These are phyloP conservation scores for Entoloma clypeatum DNA, from an alignment of 1,284 basidiomycete genomes.

Conservation along the genomic window DNA sequence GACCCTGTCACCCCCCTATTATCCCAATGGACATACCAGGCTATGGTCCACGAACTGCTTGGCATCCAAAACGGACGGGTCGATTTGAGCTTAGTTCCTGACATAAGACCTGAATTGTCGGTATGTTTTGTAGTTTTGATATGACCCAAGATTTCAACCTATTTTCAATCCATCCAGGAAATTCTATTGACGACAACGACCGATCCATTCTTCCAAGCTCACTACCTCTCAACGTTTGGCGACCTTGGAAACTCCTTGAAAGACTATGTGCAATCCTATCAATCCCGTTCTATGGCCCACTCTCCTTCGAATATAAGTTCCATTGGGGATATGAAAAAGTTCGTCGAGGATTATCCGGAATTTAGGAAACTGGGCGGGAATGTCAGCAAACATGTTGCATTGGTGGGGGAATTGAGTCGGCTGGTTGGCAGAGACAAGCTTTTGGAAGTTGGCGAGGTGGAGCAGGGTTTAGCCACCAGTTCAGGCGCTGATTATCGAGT, in stretches of 20 bases:
- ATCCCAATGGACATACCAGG: constrained; percentile 99
- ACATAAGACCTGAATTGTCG: constrained; percentile 81
- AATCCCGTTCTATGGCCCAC: constrained; percentile 78
- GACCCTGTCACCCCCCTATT: constrained; percentile 98
- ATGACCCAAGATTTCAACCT: constrained; percentile 3
- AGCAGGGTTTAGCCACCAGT: constrained; percentile 93
- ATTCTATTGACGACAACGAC: constrained; percentile 90
- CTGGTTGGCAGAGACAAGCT: constrained; percentile 85
- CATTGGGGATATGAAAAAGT: constrained; percentile 95
- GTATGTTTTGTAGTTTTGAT: constrained; percentile 40
- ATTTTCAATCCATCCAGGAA: constrained; percentile 52
- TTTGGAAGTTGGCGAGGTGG: constrained; percentile 90
- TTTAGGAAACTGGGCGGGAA: constrained; percentile 96
- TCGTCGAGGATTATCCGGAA: constrained; percentile 98
- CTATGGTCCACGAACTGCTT: constrained; percentile 97
- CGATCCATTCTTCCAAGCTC: constrained; percentile 92
- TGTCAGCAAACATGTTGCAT: constrained; percentile 96
- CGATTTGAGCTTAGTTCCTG: constrained; percentile 80
- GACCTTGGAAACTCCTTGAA: constrained; percentile 94
- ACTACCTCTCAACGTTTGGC: constrained; percentile 94
- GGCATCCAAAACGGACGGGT: constrained; percentile 95
- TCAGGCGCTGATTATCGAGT: constrained; percentile 88
- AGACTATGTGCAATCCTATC: constrained; percentile 93
- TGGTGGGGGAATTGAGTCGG: constrained; percentile 94
- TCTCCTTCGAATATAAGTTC: constrained; percentile 88